These are phyloP conservation scores for Fusarium setosum DNA, from an alignment of 2,329 filamentous ascomycete species.

Conservation along the genomic window DNA sequence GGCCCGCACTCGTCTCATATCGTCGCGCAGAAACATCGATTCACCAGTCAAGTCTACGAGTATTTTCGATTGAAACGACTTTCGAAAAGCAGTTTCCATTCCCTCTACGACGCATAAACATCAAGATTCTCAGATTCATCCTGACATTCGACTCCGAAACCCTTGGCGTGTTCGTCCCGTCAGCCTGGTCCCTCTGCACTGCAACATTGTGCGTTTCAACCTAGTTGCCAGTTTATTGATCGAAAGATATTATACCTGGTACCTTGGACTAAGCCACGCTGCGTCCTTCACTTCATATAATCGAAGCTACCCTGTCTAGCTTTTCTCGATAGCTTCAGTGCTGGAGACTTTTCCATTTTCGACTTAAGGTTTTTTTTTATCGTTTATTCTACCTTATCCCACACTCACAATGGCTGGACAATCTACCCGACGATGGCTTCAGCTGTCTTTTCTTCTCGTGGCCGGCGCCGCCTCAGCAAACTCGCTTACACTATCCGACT, in stretches of 20 bases:
- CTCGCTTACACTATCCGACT: conserved; percentile 51
- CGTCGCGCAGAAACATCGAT: not conserved
- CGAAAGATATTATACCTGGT: conserved; percentile 28
- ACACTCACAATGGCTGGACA: conserved; percentile 27
- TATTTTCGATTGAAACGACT: conserved; percentile 17
- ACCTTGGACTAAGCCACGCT: conserved; percentile 12
- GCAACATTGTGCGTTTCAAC: conserved; percentile 40
- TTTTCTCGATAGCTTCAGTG: not conserved
- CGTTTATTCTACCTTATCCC: not conserved
- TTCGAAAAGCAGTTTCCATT: conserved; percentile 23
- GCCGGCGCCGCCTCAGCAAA: conserved; percentile 38
- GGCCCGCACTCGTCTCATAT: conserved; percentile 12
- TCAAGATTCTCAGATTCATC: not conserved
- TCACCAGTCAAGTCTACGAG: not conserved
- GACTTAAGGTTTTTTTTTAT: not conserved
- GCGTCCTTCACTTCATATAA: conserved; percentile 17
- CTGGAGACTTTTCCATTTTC: not conserved
- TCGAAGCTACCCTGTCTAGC: conserved; percentile 6
- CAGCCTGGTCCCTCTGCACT: conserved; percentile 28
- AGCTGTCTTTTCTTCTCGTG: conserved; percentile 37
- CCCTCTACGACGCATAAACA: conserved; percentile 20
- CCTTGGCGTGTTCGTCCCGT: conserved; percentile 23
- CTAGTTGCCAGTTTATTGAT: conserved; percentile 35
- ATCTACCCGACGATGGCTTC: conserved; percentile 38
- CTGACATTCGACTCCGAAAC: conserved; percentile 14